These are phyloP conservation scores for Gossypium trilobum DNA, from an alignment of 441 rosid genomes.

Conservation along the genomic window DNA sequence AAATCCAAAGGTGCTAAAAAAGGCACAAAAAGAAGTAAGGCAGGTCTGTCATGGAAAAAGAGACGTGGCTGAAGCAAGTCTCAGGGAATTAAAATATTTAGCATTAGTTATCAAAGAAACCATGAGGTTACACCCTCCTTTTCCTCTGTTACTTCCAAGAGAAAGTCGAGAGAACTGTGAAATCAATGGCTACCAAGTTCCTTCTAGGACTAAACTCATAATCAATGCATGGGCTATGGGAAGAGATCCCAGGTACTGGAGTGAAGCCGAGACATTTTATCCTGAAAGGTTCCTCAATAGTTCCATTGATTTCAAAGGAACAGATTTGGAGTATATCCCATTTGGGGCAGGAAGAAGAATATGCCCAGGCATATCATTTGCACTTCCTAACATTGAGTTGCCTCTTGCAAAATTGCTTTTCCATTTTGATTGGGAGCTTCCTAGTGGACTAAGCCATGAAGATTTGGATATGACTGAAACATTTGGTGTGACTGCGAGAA, in stretches of 20 bases:
- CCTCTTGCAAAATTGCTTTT: not conserved
- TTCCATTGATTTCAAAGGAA: not conserved
- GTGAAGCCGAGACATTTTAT: not conserved
- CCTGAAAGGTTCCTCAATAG: not conserved
- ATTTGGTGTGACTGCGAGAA: slow-evolving; percentile 14
- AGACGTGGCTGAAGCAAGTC: not conserved
- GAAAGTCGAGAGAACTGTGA: not conserved
- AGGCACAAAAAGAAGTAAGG: not conserved
- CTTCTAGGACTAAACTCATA: not conserved
- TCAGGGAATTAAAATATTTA: not conserved
- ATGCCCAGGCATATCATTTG: not conserved
- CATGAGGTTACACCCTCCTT: not conserved
- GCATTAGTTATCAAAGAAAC: not conserved
- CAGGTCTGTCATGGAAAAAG: not conserved
- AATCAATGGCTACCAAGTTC: not conserved
- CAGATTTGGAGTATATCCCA: not conserved
- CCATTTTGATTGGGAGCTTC: slow-evolving; percentile 7
- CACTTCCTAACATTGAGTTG: not conserved
- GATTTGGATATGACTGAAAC: not conserved
- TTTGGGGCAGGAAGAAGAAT: not conserved
- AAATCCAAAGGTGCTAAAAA: not conserved
- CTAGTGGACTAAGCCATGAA: not conserved
- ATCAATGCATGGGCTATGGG: not conserved
- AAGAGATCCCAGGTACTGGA: not conserved
- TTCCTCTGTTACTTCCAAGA: not conserved